phyloP scores from a whole-genome alignment of 1,139 yeast genomes.

The Scheffersomyces cryptocercus region DNA sequence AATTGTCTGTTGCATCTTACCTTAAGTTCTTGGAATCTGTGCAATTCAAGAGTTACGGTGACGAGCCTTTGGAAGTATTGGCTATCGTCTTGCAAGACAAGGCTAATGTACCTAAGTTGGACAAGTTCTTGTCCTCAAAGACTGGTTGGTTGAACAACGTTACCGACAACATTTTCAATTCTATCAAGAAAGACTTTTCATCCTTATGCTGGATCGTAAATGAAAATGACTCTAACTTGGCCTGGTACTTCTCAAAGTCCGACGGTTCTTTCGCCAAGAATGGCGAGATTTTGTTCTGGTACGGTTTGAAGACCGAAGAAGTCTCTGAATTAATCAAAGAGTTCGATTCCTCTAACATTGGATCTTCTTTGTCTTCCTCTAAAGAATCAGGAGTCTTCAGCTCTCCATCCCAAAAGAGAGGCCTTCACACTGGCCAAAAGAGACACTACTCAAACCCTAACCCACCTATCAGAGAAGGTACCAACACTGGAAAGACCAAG shows the following conservation, averaged over 20 bases:
- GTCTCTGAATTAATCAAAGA: slow-evolving; percentile 66
- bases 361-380: slow-evolving; percentile 39
- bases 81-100: slow-evolving; percentile 68
- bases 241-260: slow-evolving; percentile 91
- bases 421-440: slow-evolving; percentile 27
- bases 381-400: slow-evolving; percentile 45
- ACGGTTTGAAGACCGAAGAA: slow-evolving; percentile 71
- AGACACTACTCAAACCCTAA: slow-evolving; percentile 54
- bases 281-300: slow-evolving; percentile 93
- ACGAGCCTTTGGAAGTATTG: slow-evolving; percentile 92
- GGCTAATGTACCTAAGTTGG: slow-evolving; percentile 65
- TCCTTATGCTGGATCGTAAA: slow-evolving; percentile 84
- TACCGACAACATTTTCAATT: slow-evolving; percentile 88
- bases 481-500: slow-evolving; percentile 60
- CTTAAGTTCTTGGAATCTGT: slow-evolving; percentile 66
- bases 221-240: slow-evolving; percentile 86
- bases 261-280: slow-evolving; percentile 92
- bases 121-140: slow-evolving; percentile 83
- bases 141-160: slow-evolving; percentile 98
- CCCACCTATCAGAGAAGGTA: slow-evolving; percentile 66
- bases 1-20: slow-evolving; percentile 78
- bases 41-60: slow-evolving; percentile 82
- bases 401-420: slow-evolving; percentile 42
- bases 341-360: slow-evolving; percentile 50
- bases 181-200: slow-evolving; percentile 73